These are phyloP conservation scores for Chlorella sp. DNA, from an alignment of 139 green algal genomes.

Conservation along the genomic window DNA sequence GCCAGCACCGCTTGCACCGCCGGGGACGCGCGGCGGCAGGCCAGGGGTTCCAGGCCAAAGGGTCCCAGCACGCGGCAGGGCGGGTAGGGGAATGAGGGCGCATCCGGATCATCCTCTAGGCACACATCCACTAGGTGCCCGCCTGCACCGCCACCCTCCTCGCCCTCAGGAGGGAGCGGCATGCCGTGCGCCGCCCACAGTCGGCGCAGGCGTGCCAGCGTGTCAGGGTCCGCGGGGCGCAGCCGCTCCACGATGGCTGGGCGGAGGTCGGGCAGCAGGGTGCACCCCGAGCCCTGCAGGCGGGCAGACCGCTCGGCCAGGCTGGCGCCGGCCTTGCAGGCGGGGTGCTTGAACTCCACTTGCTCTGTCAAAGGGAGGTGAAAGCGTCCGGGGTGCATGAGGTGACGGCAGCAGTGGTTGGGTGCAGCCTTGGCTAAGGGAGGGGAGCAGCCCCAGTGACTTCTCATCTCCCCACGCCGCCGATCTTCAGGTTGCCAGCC, in stretches of 20 bases:
- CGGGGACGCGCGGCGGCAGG: neutral
- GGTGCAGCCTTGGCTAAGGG: too few species aligned
- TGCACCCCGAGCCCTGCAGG: neutral
- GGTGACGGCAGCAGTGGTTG: too few species aligned
- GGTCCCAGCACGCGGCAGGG: slow-evolving; percentile 24
- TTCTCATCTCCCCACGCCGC: too few species aligned
- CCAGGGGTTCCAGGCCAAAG: slow-evolving; percentile 11
- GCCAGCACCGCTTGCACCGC: slow-evolving; percentile 21
- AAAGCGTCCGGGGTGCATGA: too few species aligned
- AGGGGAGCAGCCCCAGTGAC: too few species aligned
- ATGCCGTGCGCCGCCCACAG: slow-evolving; percentile 24
- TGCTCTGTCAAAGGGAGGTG: neutral
- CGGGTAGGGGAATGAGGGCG: slow-evolving; percentile 21
- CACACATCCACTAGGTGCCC: neutral
- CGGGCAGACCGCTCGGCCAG: neutral
- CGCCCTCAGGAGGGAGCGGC: neutral
- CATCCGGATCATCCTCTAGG: slow-evolving; percentile 35
- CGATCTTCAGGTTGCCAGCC: too few species aligned
- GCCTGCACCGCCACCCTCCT: neutral
- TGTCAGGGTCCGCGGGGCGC: neutral
- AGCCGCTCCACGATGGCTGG: neutral
- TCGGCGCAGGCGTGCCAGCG: neutral
- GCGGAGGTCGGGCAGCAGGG: slow-evolving; percentile 15
- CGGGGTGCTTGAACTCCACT: slow-evolving; percentile 32
- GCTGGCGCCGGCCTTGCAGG: neutral